Evolutionary conservation across 2,329 filamentous ascomycete genomes (phyloP).

Genomic region (Emydomyces testavorans): DNA sequence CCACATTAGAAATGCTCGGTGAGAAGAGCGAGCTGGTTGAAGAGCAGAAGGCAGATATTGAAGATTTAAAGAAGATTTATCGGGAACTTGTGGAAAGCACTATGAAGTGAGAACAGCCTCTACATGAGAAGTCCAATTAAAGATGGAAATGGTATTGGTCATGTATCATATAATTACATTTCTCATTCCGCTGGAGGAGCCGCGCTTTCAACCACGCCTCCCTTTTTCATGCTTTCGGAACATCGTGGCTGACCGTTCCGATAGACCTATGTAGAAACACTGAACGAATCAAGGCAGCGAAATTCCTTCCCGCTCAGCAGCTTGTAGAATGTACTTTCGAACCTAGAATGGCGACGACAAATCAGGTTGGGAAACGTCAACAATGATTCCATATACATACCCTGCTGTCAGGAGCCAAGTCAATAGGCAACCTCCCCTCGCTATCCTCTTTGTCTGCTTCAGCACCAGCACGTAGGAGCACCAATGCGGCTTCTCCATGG

Average conservation of each 20-base stretch:
- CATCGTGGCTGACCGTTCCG: not conserved
- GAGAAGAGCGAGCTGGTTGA: constrained; percentile 95
- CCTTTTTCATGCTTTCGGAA: no score
- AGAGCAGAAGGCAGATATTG: constrained; percentile 76
- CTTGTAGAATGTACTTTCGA: constrained; percentile 61
- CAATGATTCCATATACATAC: constrained; percentile 35
- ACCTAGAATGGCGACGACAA: constrained; percentile 40
- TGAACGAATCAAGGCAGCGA: constrained; percentile 36
- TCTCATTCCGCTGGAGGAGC: not conserved
- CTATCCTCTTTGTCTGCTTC: constrained; percentile 65
- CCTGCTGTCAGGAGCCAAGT: constrained; percentile 76
- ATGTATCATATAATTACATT: constrained; percentile 1
- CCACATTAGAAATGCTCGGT: constrained; percentile 83
- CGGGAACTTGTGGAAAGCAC: constrained; percentile 80
- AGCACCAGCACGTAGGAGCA: constrained; percentile 72
- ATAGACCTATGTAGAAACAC: not conserved
- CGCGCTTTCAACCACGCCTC: no score
- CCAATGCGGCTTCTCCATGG: constrained; percentile 67
- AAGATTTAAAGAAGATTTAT: constrained; percentile 93
- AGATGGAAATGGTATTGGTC: not conserved
- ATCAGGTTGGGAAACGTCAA: not conserved
- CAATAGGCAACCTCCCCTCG: constrained; percentile 60
- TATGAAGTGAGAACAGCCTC: constrained; percentile 45
- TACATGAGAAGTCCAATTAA: not conserved
- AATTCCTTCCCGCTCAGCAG: constrained; percentile 75